Evolutionary conservation across 306 rosid species (phyloP).

Genomic region (Lablab purpureus): DNA sequence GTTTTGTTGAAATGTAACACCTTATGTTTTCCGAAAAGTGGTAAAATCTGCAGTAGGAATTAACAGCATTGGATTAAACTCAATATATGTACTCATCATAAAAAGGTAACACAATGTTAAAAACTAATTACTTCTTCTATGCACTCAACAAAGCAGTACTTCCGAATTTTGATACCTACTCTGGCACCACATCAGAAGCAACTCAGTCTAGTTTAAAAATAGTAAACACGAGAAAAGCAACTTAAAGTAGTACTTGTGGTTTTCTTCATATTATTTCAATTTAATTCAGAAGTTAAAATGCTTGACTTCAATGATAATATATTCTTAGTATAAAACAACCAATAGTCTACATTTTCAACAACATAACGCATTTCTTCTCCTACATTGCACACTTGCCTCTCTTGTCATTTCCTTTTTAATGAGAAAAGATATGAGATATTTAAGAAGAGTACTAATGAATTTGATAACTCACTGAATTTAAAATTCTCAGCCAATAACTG

Average conservation of each 20-base stretch:
- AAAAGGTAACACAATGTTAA: constrained; percentile 12
- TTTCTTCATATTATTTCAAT: constrained; percentile 29
- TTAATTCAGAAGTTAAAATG: constrained; percentile 5
- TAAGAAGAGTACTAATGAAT: not conserved
- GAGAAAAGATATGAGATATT: not conserved
- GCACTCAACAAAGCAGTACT: not conserved
- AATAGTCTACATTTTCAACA: constrained; percentile 8
- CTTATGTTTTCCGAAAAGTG: constrained; percentile 73
- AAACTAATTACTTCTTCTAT: not conserved
- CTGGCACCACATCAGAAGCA: constrained; percentile 14
- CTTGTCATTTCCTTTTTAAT: not conserved
- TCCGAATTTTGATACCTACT: constrained; percentile 6
- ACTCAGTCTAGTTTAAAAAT: constrained; percentile 1
- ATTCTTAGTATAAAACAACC: not conserved
- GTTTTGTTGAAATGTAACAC: constrained; percentile 91
- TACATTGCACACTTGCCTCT: not conserved
- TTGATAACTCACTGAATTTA: not conserved
- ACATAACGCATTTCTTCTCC: constrained; percentile 1
- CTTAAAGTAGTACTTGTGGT: not conserved
- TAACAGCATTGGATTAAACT: constrained; percentile 44
- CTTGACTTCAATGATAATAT: not conserved
- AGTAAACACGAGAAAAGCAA: not conserved
- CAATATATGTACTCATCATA: constrained; percentile 3
- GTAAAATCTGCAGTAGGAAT: constrained; percentile 74
- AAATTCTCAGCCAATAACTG: not conserved